phyloP scores from a whole-genome alignment of 2,329 filamentous ascomycete species.

The Shiraia sp. region DNA sequence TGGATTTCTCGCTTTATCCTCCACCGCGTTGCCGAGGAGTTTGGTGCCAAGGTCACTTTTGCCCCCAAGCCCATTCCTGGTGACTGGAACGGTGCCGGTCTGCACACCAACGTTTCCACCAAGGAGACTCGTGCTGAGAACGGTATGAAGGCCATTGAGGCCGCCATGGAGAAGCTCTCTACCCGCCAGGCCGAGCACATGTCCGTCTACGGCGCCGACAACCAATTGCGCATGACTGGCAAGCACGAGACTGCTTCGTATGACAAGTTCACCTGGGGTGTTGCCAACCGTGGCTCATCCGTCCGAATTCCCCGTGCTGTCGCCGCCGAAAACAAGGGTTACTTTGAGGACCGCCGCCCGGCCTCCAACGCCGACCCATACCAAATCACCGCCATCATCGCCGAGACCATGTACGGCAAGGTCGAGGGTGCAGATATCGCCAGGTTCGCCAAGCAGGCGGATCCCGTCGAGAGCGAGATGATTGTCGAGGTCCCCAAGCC shows the following conservation, averaged over 20 bases:
- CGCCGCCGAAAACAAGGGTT: slow-evolving; percentile 87
- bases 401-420: slow-evolving; percentile 66
- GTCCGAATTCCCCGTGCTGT: slow-evolving; percentile 88
- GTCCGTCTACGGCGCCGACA: slow-evolving; percentile 92
- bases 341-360: slow-evolving; percentile 73
- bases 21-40: slow-evolving; percentile 91
- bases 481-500: slow-evolving; percentile 32
- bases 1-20: slow-evolving; percentile 92
- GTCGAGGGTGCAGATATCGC: slow-evolving; percentile 54
- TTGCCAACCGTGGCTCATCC: slow-evolving; percentile 93
- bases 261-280: slow-evolving; percentile 90
- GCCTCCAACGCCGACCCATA: slow-evolving; percentile 89
- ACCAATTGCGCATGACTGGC: slow-evolving; percentile 91
- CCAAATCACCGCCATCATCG: slow-evolving; percentile 79
- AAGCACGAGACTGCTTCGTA: slow-evolving; percentile 92
- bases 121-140: slow-evolving; percentile 86
- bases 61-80: slow-evolving; percentile 94
- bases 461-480: slow-evolving; percentile 42
- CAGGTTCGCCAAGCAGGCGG: slow-evolving; percentile 43
- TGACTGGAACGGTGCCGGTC: slow-evolving; percentile 95
- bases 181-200: slow-evolving; percentile 64
- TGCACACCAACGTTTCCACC: slow-evolving; percentile 93
- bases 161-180: slow-evolving; percentile 64
- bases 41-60: slow-evolving; percentile 93
- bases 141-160: slow-evolving; percentile 93